phyloP scores from a whole-genome alignment of 371 early-diverging fungal genomes.

The Gilbertella persicaria region DNA sequence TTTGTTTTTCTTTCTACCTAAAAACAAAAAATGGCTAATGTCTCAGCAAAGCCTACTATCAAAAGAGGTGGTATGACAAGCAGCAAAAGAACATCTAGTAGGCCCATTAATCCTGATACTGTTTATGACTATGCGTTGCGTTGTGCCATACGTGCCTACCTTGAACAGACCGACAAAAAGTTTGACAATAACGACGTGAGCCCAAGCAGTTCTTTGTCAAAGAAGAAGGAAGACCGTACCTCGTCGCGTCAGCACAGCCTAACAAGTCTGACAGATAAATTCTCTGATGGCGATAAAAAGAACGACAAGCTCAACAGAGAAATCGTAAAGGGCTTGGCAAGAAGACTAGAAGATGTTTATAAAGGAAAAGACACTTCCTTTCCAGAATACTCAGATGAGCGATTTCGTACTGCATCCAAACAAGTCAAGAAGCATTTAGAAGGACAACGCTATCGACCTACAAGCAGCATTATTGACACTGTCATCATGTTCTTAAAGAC shows the following conservation, averaged over 20 bases:
- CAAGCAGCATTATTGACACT: conserved; percentile 40
- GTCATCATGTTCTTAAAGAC: conserved; percentile 40
- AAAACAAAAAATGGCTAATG: conserved; percentile 3
- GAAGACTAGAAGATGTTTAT: conserved; percentile 38
- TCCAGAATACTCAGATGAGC: conserved; percentile 28
- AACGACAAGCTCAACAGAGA: conserved; percentile 44
- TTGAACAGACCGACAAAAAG: conserved; percentile 26
- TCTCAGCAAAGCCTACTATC: conserved; percentile 1
- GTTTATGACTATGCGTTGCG: conserved; percentile 36
- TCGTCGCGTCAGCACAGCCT: conserved; percentile 18
- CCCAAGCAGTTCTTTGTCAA: conserved; percentile 18
- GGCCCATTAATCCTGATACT: conserved; percentile 6
- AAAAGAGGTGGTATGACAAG: conserved; percentile 9
- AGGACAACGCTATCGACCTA: conserved; percentile 34
- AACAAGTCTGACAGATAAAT: conserved; percentile 33
- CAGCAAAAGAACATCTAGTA: conserved; percentile 8
- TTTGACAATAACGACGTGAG: conserved; percentile 9
- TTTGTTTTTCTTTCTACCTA: too few relatives aligned
- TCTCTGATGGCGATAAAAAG: conserved; percentile 27
- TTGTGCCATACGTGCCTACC: conserved; percentile 32
- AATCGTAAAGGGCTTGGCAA: conserved; percentile 31
- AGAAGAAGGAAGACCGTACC: conserved; percentile 5
- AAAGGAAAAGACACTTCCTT: conserved; percentile 27
- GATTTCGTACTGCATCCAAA: conserved; percentile 27
- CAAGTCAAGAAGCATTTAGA: conserved; percentile 28